phyloP scores from a whole-genome alignment of 345 rosid genomes.

The Populus nigra region DNA sequence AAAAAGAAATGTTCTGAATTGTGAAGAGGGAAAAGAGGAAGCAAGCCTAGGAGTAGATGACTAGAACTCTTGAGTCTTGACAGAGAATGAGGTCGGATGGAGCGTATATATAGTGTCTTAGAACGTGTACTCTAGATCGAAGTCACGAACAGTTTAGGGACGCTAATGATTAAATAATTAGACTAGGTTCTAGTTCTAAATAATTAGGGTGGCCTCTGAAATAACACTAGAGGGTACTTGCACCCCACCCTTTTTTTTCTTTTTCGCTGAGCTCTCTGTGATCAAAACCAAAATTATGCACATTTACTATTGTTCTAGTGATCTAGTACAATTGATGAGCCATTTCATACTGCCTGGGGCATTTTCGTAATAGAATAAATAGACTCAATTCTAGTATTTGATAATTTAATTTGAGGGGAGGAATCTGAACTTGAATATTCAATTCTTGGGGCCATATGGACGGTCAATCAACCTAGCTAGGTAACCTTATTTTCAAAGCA shows the following conservation, averaged over 20 bases:
- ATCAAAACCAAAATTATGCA: neutral
- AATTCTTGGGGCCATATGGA: neutral
- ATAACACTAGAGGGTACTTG: constrained; percentile 1
- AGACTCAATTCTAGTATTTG: neutral
- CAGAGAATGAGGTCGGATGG: constrained; percentile 12
- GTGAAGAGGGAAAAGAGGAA: neutral
- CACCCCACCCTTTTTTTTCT: neutral
- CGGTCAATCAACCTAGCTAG: neutral
- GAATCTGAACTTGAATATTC: too few species aligned
- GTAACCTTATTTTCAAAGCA: neutral
- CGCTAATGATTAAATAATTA: constrained; percentile 8
- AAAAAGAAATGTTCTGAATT: neutral
- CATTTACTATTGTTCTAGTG: neutral
- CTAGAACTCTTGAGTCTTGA: neutral
- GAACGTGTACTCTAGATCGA: constrained; percentile 10
- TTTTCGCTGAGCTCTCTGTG: neutral
- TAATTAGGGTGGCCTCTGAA: neutral
- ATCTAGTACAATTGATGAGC: neutral
- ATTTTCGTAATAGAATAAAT: neutral
- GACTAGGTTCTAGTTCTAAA: neutral
- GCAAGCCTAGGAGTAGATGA: neutral
- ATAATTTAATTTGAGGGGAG: neutral
- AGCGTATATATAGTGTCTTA: constrained; percentile 26
- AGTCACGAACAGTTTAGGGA: constrained; percentile 6
- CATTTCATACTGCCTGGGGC: neutral